Evolutionary conservation across 768 basidiomycete genomes (phyloP), one percentile per base, ranked within the genome.

Genomic region (Aureoboletus auriporus): DNA sequence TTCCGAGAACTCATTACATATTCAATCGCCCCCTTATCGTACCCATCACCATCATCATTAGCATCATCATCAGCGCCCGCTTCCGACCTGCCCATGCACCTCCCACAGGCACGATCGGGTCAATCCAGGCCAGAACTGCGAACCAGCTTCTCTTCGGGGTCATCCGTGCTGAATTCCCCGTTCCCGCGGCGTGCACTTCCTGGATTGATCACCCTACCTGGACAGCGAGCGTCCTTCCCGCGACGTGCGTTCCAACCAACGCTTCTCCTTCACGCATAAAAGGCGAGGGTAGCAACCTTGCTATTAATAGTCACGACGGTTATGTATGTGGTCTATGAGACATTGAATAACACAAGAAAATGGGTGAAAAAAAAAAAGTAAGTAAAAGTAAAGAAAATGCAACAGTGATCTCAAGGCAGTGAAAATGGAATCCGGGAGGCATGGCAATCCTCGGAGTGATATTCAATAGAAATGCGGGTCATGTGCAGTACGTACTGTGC

Each of bases 401-500:
- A 59, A 44, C 31, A 33, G 31, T 17, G 35, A 26, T 37, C 9
- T 27, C 35, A 29, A 39, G 6, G 35, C 28, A 43, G 41, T n/a
- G 33, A 27, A 28, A 20, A 16, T 16, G 27, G 14, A 31, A 37
- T 26, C 4, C 39, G 10, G n/a, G 27, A 26, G 20, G 45, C 46
- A 40, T 49, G 14, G 44, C 37, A 11, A 13, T 42, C 53, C 53
- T 50, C 54, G 46, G 42, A 36, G n/a, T 43, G 27, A 52, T 51
- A 53, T 58, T 51, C 35, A 46, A 57, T 64, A 64, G 64, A 64
- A 63, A 59, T 65, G 49, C 48, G 28, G 33, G 43, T 16, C 64
- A 61, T 66, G 59, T 64, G 54, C 63, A 58, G 42, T 64, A 55
- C 50, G 59, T 66, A 61, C 56, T 44, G 60, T 59, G 56, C 44